Evolutionary conservation across 805 yeast genomes (phyloP), one percentile per base, ranked within the genome.

Genomic region (Ogataea ganodermae): DNA sequence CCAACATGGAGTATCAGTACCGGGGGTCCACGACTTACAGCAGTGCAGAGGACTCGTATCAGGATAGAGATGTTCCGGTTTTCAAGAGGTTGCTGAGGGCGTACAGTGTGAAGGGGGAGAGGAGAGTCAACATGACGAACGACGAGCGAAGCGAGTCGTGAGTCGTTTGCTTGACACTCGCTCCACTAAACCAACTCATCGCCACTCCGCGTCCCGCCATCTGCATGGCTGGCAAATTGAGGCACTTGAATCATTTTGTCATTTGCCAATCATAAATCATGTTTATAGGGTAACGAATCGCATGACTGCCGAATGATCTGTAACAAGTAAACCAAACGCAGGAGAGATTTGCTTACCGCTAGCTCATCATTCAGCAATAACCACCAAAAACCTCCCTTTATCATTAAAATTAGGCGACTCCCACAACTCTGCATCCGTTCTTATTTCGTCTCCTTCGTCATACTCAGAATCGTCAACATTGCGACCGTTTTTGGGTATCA

Each of bases 311-410:
- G n/a, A n/a, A n/a, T n/a, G n/a, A n/a, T n/a, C n/a, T n/a, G n/a
- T n/a, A n/a, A n/a, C n/a, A n/a, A n/a, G n/a, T n/a, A n/a, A n/a
- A n/a, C n/a, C n/a, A n/a, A n/a, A n/a, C n/a, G n/a, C n/a, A n/a
- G n/a, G n/a, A n/a, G n/a, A n/a, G n/a, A n/a, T n/a, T n/a, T n/a
- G n/a, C n/a, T n/a, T n/a, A n/a, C n/a, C n/a, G n/a, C n/a, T n/a
- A n/a, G n/a, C n/a, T n/a, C n/a, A n/a, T 16, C 21, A 12, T 16
- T n/a, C 12, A 17, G 14, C 33, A 13, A 65, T 56, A 22, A 65
- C 45, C 28, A 67, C 61, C 30, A 67, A 42, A 27, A 67, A 58
- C 48, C 62, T 67, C 7, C 71, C 71, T 45, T 67, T 67, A 43
- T 67, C 71, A 8, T 38, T 48, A 45, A 67, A 67, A 33, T 46